phyloP scores from a whole-genome alignment of 2,329 filamentous ascomycete species.

The Truncatella angustata region DNA sequence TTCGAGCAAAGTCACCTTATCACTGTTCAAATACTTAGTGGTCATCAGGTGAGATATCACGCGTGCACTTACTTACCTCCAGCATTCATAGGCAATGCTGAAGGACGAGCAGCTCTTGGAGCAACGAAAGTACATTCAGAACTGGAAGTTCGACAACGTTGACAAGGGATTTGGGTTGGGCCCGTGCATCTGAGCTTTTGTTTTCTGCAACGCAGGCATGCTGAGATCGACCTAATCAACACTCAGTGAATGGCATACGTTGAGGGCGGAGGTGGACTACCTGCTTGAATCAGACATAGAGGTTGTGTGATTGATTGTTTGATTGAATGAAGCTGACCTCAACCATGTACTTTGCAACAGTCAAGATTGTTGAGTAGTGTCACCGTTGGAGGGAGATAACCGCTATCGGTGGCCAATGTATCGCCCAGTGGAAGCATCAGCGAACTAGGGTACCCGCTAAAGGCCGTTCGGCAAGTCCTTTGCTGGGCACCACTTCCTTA shows the following conservation, averaged over 20 bases:
- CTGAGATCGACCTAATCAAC: not conserved
- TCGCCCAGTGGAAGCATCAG: too few species aligned
- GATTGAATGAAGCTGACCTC: too few species aligned
- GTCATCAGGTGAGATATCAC: not conserved
- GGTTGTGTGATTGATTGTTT: too few species aligned
- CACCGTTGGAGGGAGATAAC: too few species aligned
- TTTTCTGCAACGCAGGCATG: not conserved
- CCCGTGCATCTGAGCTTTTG: not conserved
- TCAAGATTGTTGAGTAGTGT: too few species aligned
- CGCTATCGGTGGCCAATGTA: too few species aligned
- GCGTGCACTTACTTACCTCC: not conserved
- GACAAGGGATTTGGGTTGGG: not conserved
- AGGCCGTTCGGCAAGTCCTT: too few species aligned
- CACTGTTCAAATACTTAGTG: not conserved
- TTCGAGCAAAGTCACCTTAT: not conserved
- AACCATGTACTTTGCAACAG: too few species aligned
- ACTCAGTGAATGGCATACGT: not conserved
- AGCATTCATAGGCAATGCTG: not conserved
- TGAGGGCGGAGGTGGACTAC: not conserved
- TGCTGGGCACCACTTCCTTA: too few species aligned
- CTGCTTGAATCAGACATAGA: not conserved
- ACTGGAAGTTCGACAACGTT: not conserved
- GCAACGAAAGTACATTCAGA: conserved; percentile 1
- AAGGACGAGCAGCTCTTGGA: not conserved
- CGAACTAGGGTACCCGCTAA: too few species aligned